Conservation (phyloP, 805 yeast species). For the Naumovozyma baii region DNA sequence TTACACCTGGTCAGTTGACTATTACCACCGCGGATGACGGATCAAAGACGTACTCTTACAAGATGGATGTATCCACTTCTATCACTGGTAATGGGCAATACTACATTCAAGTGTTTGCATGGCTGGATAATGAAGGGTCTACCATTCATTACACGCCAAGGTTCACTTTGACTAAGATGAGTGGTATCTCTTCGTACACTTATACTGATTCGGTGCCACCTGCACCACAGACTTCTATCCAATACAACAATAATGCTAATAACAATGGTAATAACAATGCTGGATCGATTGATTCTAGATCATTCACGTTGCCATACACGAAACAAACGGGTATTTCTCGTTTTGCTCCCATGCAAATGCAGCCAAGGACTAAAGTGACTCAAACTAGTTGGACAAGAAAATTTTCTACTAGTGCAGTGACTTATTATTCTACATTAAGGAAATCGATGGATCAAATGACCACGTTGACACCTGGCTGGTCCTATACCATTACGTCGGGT, state of each 20-base stretch:
- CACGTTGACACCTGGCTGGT: conserved; percentile 82
- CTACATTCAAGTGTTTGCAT: conserved; percentile 59
- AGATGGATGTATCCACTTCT: conserved; percentile 36
- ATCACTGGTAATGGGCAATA: conserved; percentile 56
- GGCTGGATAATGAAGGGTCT: conserved; percentile 29
- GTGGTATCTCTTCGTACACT: conserved; percentile 48
- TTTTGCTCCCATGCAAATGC: conserved; percentile 88
- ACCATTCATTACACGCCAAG: conserved; percentile 62
- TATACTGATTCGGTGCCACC: conserved; percentile 41
- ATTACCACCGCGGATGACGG: background rate
- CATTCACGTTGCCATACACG: conserved; percentile 64
- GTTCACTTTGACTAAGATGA: conserved; percentile 60
- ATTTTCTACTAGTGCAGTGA: conserved; percentile 58
- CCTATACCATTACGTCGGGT: conserved; percentile 52
- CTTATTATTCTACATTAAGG: conserved; percentile 43
- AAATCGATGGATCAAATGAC: conserved; percentile 35
- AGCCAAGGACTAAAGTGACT: conserved; percentile 68
- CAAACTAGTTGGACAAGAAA: conserved; percentile 55
- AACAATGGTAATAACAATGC: background rate
- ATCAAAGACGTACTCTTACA: conserved; percentile 25
- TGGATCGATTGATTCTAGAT: conserved; percentile 33
- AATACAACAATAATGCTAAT: background rate
- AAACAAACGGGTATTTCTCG: conserved; percentile 69
- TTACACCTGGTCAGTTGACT: conserved; percentile 26
- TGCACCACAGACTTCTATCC: conserved; percentile 29